Evolutionary conservation across 352 stramenopile genomes (phyloP).

Genomic region (Aphanomyces astaci): DNA sequence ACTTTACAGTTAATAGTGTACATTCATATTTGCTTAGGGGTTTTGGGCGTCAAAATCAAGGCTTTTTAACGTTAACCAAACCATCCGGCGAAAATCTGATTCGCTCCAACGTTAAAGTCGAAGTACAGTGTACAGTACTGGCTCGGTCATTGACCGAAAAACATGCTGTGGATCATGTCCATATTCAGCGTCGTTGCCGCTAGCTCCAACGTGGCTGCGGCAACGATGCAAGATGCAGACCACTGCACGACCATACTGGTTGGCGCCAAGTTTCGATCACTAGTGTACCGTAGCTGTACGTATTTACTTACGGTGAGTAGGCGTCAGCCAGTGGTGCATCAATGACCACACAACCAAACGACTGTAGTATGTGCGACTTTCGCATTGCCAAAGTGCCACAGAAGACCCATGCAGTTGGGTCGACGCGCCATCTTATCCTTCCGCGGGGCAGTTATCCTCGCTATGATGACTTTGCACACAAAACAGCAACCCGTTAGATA

Average conservation of each 20-base stretch:
- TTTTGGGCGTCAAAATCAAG: too few species aligned
- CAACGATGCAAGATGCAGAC: constrained; percentile 23
- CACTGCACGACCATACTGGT: constrained; percentile 74
- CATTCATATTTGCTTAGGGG: too few species aligned
- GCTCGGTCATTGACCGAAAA: too few species aligned
- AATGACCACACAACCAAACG: constrained; percentile 79
- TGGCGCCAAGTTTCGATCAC: constrained; percentile 42
- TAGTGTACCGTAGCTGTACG: not conserved
- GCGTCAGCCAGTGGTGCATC: constrained; percentile 50
- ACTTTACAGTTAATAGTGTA: too few species aligned
- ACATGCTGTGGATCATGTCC: too few species aligned
- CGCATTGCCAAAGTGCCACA: constrained; percentile 69
- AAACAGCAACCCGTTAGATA: not conserved
- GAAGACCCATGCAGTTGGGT: not conserved
- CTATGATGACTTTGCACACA: not conserved
- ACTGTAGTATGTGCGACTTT: constrained; percentile 79
- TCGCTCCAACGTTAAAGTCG: too few species aligned
- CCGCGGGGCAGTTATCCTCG: constrained; percentile 5
- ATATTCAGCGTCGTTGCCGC: too few species aligned
- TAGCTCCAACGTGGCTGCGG: not conserved
- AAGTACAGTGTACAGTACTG: too few species aligned
- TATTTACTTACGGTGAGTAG: constrained; percentile 28
- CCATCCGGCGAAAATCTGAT: too few species aligned
- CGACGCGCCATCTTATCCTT: not conserved
- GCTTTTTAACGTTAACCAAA: too few species aligned